phyloP scores from a whole-genome alignment of 345 rosid species.

The Dovyalis caffra region DNA sequence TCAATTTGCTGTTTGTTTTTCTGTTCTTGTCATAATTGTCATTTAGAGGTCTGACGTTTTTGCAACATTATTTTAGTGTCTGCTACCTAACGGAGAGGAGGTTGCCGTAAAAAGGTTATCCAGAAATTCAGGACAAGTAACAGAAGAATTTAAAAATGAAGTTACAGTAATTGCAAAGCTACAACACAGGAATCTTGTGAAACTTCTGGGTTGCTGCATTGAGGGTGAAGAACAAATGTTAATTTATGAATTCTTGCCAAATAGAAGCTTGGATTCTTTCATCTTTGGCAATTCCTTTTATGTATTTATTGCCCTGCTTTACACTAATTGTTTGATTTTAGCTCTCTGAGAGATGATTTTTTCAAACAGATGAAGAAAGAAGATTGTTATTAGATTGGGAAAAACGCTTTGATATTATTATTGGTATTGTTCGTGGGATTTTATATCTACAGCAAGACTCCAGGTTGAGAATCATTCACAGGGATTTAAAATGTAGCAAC shows the following conservation, averaged over 20 bases:
- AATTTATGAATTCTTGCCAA: conserved; percentile 72
- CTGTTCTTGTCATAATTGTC: no score
- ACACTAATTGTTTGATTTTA: background rate
- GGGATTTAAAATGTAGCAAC: conserved; percentile 65
- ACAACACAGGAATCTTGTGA: conserved; percentile 16
- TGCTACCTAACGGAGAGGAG: background rate
- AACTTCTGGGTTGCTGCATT: conserved; percentile 26
- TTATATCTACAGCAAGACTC: conserved; percentile 75
- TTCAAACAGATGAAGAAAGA: conserved; percentile 41
- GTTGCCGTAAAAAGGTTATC: conserved; percentile 16
- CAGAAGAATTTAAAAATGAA: conserved; percentile 14
- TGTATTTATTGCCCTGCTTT: background rate
- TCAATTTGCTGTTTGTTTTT: no score
- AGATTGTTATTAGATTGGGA: conserved; percentile 44
- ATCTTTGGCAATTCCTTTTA: conserved; percentile 48
- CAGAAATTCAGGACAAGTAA: conserved; percentile 5
- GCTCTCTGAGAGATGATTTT: background rate
- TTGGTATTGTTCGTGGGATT: conserved; percentile 63
- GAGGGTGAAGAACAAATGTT: conserved; percentile 59
- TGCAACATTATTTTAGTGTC: background rate
- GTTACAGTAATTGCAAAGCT: conserved; percentile 13
- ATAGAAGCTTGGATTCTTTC: conserved; percentile 58
- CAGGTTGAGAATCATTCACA: no score
- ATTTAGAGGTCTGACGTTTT: no score
- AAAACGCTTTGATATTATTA: conserved; percentile 46